Evolutionary conservation across 805 yeast species (phyloP), one percentile per base, ranked within the genome.

Genomic region (Candida mattraensis): DNA sequence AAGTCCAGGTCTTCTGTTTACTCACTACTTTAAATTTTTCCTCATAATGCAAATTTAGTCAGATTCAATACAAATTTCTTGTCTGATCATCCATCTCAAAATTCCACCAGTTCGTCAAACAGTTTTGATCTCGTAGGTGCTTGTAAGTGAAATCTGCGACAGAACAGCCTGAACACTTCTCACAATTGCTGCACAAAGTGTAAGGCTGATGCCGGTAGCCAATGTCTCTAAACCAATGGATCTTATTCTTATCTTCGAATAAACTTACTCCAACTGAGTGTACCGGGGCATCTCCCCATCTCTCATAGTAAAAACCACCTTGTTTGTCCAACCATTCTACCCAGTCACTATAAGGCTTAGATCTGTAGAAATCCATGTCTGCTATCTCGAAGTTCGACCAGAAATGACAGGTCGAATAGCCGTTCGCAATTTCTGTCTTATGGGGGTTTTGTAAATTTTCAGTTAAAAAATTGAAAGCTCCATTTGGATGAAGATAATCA

Each of bases 271-370:
- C 95, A 28, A 87, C 52, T 3, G 88, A 77, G 56, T 86, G 93
- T 1, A 87, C 93, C 0, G 95, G 95, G 0, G 95, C 95, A 64
- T 87, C 96, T 3, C 95, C 95, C 95, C 95, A 87, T 38, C 95
- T 63, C 58, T 88, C 96, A 51, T 87, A 87, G 58, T 85, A 87
- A 52, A 87, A 87, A 4, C 91, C 91, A 13, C 94, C 93, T 1
- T 79, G 60, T 3, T 67, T 42, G 39, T 87, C 95, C 24, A 87
- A 61, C 50, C 67, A 63, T 20, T 80, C 63, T 51, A 81, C 76
- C 77, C 83, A 87, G 9, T 62, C 60, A 24, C 68, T 64, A 53
- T 87, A 87, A 1, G 87, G 76, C 35, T 83, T 80, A 16, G 72
- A 63, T 34, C 95, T 64, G 61, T 69, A 83, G 49, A 87, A 87